Base-by-base conservation (phyloP, 2,329 filamentous ascomycete genomes). In the Ambrosiella cleistominuta region DNA sequence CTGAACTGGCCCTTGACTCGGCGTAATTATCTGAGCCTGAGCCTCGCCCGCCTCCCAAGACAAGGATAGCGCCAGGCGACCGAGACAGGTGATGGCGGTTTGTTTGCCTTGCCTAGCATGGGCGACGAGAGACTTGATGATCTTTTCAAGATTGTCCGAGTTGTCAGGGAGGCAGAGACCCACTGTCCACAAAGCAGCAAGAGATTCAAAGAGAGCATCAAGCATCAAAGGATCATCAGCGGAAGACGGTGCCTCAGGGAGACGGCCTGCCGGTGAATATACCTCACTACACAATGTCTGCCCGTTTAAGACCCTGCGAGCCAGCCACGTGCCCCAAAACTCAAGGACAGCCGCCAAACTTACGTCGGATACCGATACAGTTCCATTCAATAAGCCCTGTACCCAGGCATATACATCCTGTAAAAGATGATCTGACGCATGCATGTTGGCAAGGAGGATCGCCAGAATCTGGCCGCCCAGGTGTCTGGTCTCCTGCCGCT, bases 91-190 rank as follows among this genome's bases (percentile, higher is more conserved):
- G 54, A 96, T 91, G 0, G 91, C 86, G 59, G 78, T 82, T 65
- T 94, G 90, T 59, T 87, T 86, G 7, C 88, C 86, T 59, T 85
- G 82, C 66, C 89, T 93, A 8, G 87, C 84, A 61, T 84, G 79
- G 0, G 76, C 72, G 5, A 79, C 74, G 0, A 96, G 72, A 6
- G 80, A 78, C 15, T 83, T 75, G 27, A 83, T 74, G 12, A 89
- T 71, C 70, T 55, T 36, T 7, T 1, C 37, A n/a, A 44, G 35
- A 19, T 55, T 51, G 1, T 54, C 54, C 64, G 36, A 67, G 63
- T 3, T 66, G 63, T 5, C 64, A 61, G 69, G 66, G n/a, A 71
- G 44, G 12, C 66, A 70, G 7, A 77, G 65, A 1, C 70, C 70
- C 0, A 72, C 73, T 3, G 70, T 69, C 72, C 74, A 76, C 0